Base-by-base conservation (phyloP, 768 basidiomycete genomes). In the Dendrothele bispora region DNA sequence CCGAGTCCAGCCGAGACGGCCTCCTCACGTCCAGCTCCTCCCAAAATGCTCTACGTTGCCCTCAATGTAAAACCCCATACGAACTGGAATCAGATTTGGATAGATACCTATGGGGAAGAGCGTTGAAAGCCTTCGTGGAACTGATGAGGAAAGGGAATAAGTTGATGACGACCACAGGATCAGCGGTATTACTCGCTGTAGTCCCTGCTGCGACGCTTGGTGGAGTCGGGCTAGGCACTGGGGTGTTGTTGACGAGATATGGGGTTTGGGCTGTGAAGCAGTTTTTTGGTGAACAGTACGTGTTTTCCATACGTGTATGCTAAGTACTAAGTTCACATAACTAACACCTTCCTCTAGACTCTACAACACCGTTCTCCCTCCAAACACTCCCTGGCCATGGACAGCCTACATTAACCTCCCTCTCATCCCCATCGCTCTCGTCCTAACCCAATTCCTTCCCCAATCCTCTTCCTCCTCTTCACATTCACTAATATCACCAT, bases 351-450 rank as follows among this genome's bases (percentile, higher is more conserved):
- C 30, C 38, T 20, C 27, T 48, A 81, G 79, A 60, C 82, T 87
- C 77, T 87, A 77, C 56, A 73, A 81, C 42, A 52, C 80, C 17
- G 70, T 90, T 27, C 63, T 91, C 14, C 81, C 85, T 0, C 77
- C 85, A 51, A 84, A 91, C 57, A 83, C 83, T 1, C 66, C 70
- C 32, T 91, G 89, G 89, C 83, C 86, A 1, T 83, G 82, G 79
- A 78, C 82, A 37, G 84, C 86, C 29, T 88, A 78, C 66, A 61
- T 88, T 59, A 84, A 90, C 61, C 80, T 91, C 14, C 87, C 86
- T 6, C 63, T 86, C 27, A 74, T 91, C 32, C 87, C 89, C 0
- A 61, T 88, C 36, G 73, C 77, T 22, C 81, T 91, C 52, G 72
- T 90, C 57, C 64, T 80, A 25, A 78, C 85, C 26, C 82, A 85